Evolutionary conservation across 768 basidiomycete genomes (phyloP), one percentile per base, ranked within the genome.

Genomic region (Zangia roseola): DNA sequence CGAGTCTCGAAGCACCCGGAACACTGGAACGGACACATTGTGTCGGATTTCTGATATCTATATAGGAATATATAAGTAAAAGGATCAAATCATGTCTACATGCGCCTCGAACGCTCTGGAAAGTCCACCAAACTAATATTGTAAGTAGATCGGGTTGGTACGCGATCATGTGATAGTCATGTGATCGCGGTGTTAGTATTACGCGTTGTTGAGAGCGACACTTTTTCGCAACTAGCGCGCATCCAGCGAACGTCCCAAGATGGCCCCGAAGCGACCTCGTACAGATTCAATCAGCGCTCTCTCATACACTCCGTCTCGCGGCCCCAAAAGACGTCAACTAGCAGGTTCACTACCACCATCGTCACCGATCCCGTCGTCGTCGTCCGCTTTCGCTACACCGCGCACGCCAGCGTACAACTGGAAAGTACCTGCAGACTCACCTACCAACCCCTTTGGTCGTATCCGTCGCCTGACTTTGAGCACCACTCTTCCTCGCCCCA

Each of bases 381-480:
- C 60, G 16, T 60, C 60, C 24, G 50, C 47, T 5, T 58, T 57
- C 30, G 58, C 67, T 21, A 63, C 72, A 0, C 61, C 72, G 3
- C 67, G 67, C 49, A 76, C 75, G 3, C 73, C 77, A 1, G 53
- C 64, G 16, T 55, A 45, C 75, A 75, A 60, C 63, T 80, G 45
- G 65, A 71, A 43, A 57, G 67, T 60, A 1, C 82, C 85, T 5
- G 78, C 72, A 6, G 86, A 88, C 68, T 86, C 85, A 0, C 86
- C 86, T 0, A 77, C 81, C 4, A 88, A 87, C 56, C 86, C 86
- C 0, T 83, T 88, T 50, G 83, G 84, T 14, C 70, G 82, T 38
- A 79, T 78, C 40, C 73, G 76, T 16, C 71, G 71, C 13, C 69
- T 68, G 5, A 65, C 64, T 0, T 60, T 71, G 17, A 62, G 68